Evolutionary conservation across 1,139 yeast genomes (phyloP).

Genomic region (Kluyveromyces marxianus): DNA sequence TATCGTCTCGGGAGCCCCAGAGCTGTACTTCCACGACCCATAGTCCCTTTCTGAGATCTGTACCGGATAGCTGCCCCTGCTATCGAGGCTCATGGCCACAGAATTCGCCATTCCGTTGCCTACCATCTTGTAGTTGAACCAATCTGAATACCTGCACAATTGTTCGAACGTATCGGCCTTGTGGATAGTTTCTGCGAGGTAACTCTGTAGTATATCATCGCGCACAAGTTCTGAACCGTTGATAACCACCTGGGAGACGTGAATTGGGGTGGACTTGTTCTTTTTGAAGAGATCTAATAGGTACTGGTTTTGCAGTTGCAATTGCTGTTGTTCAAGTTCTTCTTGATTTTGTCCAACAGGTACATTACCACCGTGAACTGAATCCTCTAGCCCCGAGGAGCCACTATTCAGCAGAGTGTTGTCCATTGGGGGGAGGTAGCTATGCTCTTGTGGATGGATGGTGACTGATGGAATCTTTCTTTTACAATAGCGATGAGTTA

Average conservation of each 20-base stretch:
- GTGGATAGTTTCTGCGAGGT: slow-evolving; percentile 25
- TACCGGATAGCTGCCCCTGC: slow-evolving; percentile 11
- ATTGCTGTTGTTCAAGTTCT: slow-evolving; percentile 4
- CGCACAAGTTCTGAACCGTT: slow-evolving; percentile 18
- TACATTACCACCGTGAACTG: slow-evolving; percentile 2
- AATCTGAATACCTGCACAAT: slow-evolving; percentile 21
- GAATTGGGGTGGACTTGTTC: slow-evolving; percentile 16
- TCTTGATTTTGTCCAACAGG: not conserved
- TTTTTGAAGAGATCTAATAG: slow-evolving; percentile 6
- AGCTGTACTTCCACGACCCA: slow-evolving; percentile 10
- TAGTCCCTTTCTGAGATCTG: slow-evolving; percentile 10
- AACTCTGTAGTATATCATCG: slow-evolving; percentile 17
- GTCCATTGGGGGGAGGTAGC: not conserved
- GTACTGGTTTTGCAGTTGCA: slow-evolving; percentile 8
- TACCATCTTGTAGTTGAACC: slow-evolving; percentile 21
- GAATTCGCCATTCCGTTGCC: slow-evolving; percentile 24
- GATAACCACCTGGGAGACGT: slow-evolving; percentile 18
- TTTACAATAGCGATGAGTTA: not conserved
- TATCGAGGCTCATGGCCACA: slow-evolving; percentile 17
- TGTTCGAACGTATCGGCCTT: slow-evolving; percentile 23
- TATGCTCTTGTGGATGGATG: too few relatives aligned
- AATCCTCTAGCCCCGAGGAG: slow-evolving; percentile 5
- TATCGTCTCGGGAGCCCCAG: slow-evolving; percentile 10
- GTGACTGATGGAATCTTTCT: too few relatives aligned
- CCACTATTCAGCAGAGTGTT: not conserved